Evolutionary conservation across 768 basidiomycete species (phyloP).

Genomic region (Amanita inopinata): DNA sequence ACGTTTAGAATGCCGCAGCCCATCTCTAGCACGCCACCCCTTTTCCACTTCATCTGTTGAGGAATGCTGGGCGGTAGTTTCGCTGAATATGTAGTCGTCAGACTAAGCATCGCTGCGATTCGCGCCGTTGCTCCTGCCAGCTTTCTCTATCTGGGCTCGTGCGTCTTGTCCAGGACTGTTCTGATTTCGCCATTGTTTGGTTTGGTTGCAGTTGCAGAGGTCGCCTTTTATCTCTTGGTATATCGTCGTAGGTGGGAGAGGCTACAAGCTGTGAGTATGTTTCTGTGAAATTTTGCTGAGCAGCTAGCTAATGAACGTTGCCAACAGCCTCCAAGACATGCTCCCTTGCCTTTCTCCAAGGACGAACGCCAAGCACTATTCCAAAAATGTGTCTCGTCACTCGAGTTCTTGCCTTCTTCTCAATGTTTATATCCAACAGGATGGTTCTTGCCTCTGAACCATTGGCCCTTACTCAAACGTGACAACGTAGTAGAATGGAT

Average conservation of each 20-base stretch:
- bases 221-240: slow-evolving; percentile 36
- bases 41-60: neutral
- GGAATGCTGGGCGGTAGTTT: slow-evolving; percentile 38
- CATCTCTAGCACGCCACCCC: neutral
- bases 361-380: slow-evolving; percentile 39
- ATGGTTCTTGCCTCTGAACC: slow-evolving; percentile 26
- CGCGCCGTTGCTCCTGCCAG: slow-evolving; percentile 43
- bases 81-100: slow-evolving; percentile 47
- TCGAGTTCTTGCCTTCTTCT: slow-evolving; percentile 10
- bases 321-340: slow-evolving; percentile 22
- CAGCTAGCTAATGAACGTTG: neutral
- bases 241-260: slow-evolving; percentile 35
- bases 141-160: slow-evolving; percentile 24
- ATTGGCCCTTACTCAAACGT: slow-evolving; percentile 25
- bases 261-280: slow-evolving; percentile 40
- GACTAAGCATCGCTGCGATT: slow-evolving; percentile 31
- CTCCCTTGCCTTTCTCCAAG: slow-evolving; percentile 27
- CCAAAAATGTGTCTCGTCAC: slow-evolving; percentile 29
- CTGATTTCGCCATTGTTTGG: slow-evolving; percentile 22
- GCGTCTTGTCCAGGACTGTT: slow-evolving; percentile 14
- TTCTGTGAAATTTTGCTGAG: neutral
- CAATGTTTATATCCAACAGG: too few relatives aligned
- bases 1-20: neutral
- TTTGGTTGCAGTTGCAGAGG: slow-evolving; percentile 31
- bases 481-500: slow-evolving; percentile 52